Conservation (phyloP, 495 filamentous ascomycete genomes). For the Aspergillus saccharolyticus region DNA sequence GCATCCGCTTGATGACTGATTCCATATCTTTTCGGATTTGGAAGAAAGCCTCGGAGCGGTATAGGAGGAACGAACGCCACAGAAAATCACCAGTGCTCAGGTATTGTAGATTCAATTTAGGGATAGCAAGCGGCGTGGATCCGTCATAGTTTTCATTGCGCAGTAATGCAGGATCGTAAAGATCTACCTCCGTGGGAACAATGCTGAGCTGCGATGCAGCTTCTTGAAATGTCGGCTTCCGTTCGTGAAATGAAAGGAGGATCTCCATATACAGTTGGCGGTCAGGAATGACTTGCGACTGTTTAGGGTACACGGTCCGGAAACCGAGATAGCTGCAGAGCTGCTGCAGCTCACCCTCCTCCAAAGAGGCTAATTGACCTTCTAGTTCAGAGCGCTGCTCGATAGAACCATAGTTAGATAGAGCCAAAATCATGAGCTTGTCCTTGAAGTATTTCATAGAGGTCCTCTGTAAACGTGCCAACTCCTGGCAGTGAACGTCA, state of each 20-base stretch:
- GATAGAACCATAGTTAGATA: conserved; percentile 89
- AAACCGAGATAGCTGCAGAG: conserved; percentile 71
- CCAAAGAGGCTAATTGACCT: conserved; percentile 66
- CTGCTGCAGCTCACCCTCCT: conserved; percentile 64
- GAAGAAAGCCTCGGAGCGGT: conserved; percentile 90
- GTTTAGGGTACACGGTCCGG: conserved; percentile 72
- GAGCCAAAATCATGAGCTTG: conserved; percentile 81
- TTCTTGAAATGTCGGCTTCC: conserved; percentile 79
- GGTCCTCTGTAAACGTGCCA: conserved; percentile 77
- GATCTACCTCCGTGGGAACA: conserved; percentile 70
- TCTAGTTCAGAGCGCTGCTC: conserved; percentile 74
- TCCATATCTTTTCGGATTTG: conserved; percentile 90
- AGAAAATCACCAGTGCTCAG: conserved; percentile 92
- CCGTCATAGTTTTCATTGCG: conserved; percentile 88
- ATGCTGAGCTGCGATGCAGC: conserved; percentile 62
- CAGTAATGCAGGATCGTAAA: conserved; percentile 83
- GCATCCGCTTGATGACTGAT: conserved; percentile 69
- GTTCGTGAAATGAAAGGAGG: conserved; percentile 71
- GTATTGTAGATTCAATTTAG: conserved; percentile 94
- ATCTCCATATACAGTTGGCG: conserved; percentile 70
- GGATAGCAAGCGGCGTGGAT: conserved; percentile 81
- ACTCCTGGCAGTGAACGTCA: conserved; percentile 65
- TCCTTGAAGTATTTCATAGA: conserved; percentile 82
- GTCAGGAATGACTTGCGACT: conserved; percentile 54
- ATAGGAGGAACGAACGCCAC: conserved; percentile 84